Base-by-base conservation (phyloP, 2,329 filamentous ascomycete genomes). In the Xylaria arbuscula region DNA sequence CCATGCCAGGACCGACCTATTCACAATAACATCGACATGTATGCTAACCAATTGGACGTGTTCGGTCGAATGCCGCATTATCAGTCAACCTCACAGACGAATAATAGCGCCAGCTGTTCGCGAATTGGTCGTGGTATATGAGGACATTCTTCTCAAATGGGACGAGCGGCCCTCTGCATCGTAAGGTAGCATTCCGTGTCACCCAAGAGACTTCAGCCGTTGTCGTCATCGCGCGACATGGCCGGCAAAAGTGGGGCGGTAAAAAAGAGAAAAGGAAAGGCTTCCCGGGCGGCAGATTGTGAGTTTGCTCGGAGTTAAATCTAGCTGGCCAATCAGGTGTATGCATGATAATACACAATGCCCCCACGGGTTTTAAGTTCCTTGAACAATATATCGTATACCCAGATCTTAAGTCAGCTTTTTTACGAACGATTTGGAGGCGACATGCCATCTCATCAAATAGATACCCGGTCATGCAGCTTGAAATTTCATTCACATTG, bases 201-300 rank as follows among this genome's bases (percentile, higher is more conserved):
- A 64, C 63, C 53, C 56, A 55, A 61, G n/a, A 56, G 32, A 62
- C 63, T 62, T 69, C 67, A 69, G 67, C 58, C 67, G 58, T 66
- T 62, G 62, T 69, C 62, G 67, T 69, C 62, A 69, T 69, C 48
- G 58, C 57, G 38, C 58, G 47, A 69, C 66, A 60, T 22, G 36
- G 42, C 51, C 62, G 62, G 57, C 58, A 68, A 61, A 66, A 66
- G 62, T 69, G 66, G 66, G 55, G 45, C 66, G 54, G 57, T 42
- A 55, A 22, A 60, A 60, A 66, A 61, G 17, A 42, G n/a, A 55
- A 28, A 66, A 50, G 56, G 38, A 28, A 40, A 38, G 45, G 48
- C 15, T 58, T 58, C 45, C 42, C 40, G 42, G 57, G 47, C 62
- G 59, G 63, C 62, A 68, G 42, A 68, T 66, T 47, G 58, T 32